A percentile compares a stretch with the other conserved stretches of the same genome.
Conservation (phyloP, 2,329 filamentous ascomycete species). For the Chaetomium sp. region DNA sequence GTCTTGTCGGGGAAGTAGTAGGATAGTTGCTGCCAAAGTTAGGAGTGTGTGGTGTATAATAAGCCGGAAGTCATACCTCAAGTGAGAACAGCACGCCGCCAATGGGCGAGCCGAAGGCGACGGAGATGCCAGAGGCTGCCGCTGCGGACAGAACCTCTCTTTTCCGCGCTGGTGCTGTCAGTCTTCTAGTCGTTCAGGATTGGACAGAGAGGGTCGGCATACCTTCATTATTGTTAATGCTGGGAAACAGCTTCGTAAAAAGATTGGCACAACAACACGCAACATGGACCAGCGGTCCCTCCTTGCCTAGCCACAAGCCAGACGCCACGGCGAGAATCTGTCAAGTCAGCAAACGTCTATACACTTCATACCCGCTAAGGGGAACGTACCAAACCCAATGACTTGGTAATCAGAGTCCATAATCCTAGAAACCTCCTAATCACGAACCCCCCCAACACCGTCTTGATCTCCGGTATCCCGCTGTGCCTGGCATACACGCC, state of each 20-base stretch:
- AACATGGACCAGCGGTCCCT: slow-evolving; percentile 92
- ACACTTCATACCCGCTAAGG: background rate
- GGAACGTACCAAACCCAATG: slow-evolving; percentile 71
- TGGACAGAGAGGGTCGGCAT: slow-evolving; percentile 27
- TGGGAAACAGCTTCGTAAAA: slow-evolving; percentile 85
- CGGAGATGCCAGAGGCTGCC: slow-evolving; percentile 87
- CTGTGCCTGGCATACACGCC: slow-evolving; percentile 89
- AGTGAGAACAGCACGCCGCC: slow-evolving; percentile 93
- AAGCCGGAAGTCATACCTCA: slow-evolving; percentile 57
- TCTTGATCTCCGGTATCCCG: slow-evolving; percentile 98
- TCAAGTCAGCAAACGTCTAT: slow-evolving; percentile 28
- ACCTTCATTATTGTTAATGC: slow-evolving; percentile 86
- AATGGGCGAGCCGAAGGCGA: slow-evolving; percentile 91
- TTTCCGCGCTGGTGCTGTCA: slow-evolving; percentile 69
- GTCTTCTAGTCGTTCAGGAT: slow-evolving; percentile 23
- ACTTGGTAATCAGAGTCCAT: slow-evolving; percentile 90
- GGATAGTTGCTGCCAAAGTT: slow-evolving; percentile 69
- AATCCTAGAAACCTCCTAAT: slow-evolving; percentile 82
- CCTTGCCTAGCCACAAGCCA: slow-evolving; percentile 95
- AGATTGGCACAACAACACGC: slow-evolving; percentile 95
- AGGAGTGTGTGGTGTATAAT: background rate
- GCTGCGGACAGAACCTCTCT: slow-evolving; percentile 91
- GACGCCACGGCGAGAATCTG: slow-evolving; percentile 89
- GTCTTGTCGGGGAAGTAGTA: slow-evolving; percentile 99
- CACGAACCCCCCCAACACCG: slow-evolving; percentile 88